Evolutionary conservation across 306 rosid species (phyloP).

Genomic region (Quillaja saponaria): DNA sequence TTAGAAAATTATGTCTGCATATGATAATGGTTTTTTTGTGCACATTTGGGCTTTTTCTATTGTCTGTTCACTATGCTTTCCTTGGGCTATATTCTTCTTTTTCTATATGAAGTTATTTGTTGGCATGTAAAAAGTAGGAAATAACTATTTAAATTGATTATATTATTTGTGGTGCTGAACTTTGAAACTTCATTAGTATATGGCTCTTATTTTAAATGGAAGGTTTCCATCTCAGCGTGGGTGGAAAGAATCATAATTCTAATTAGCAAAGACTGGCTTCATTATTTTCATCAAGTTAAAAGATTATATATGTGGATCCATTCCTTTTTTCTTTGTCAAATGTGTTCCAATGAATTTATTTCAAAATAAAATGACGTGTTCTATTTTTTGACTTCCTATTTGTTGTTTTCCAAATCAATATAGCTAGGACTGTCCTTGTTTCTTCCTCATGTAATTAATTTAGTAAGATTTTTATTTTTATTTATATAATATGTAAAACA

Average conservation of each 20-base stretch:
- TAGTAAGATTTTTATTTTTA: no score
- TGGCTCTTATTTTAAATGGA: background rate
- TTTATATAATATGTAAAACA: no score
- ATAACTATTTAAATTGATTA: background rate
- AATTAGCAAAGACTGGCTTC: slow-evolving; percentile 1
- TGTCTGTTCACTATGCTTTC: no score
- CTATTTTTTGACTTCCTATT: slow-evolving; percentile 20
- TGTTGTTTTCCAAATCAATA: slow-evolving; percentile 42
- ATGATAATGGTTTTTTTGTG: no score
- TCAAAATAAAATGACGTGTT: background rate
- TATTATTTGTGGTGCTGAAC: slow-evolving; percentile 3
- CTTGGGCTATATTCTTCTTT: no score
- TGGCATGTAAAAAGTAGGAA: no score
- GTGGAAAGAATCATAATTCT: slow-evolving; percentile 7
- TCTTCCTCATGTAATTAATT: no score
- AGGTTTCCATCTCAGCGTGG: no score
- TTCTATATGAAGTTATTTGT: no score
- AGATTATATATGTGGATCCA: no score
- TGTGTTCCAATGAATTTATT: background rate
- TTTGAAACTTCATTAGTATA: background rate
- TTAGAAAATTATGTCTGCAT: no score
- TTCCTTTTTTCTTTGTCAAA: background rate
- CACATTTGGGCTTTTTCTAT: no score
- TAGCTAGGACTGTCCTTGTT: slow-evolving; percentile 10
- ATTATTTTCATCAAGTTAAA: background rate